Evolutionary conservation across 352 stramenopile genomes (phyloP).

Genomic region (Globisporangium cederbergense): DNA sequence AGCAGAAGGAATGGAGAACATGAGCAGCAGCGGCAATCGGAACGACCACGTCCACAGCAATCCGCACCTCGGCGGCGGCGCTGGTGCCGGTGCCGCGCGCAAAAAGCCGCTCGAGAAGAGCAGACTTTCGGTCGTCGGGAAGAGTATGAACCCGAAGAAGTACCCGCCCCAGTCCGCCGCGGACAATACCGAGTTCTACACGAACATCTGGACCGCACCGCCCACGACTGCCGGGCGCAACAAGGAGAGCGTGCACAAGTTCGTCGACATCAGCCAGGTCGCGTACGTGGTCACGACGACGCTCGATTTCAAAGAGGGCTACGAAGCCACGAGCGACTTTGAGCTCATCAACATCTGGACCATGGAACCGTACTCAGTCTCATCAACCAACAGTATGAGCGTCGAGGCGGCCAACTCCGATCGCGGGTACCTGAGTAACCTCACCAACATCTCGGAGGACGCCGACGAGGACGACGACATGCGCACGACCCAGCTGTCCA

Average conservation of each 20-base stretch:
- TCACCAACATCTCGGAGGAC: slow-evolving; percentile 18
- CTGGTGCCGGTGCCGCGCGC: slow-evolving; percentile 21
- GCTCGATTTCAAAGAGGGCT: slow-evolving; percentile 67
- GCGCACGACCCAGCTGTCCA: slow-evolving; percentile 11
- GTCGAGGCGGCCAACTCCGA: slow-evolving; percentile 24
- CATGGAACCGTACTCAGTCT: slow-evolving; percentile 19
- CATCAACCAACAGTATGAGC: slow-evolving; percentile 17
- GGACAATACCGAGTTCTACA: slow-evolving; percentile 79
- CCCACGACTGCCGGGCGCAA: slow-evolving; percentile 19
- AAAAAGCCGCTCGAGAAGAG: slow-evolving; percentile 57
- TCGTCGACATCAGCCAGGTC: slow-evolving; percentile 80
- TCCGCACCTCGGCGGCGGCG: neutral
- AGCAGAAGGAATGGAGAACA: neutral
- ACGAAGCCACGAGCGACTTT: slow-evolving; percentile 27
- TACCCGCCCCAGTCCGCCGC: slow-evolving; percentile 11
- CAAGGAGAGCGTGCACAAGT: slow-evolving; percentile 28
- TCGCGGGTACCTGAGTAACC: slow-evolving; percentile 17
- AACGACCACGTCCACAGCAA: neutral
- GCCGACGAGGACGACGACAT: slow-evolving; percentile 14
- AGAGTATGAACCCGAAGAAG: slow-evolving; percentile 42
- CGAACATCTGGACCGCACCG: slow-evolving; percentile 66
- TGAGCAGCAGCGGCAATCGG: neutral
- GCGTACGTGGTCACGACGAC: slow-evolving; percentile 65
- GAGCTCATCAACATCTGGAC: slow-evolving; percentile 60
- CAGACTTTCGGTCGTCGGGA: slow-evolving; percentile 36